A percentile compares a stretch with the other conserved stretches of the same genome.
Conservation (phyloP, 2,329 filamentous ascomycete genomes). For the Pochonia chlamydosporia region DNA sequence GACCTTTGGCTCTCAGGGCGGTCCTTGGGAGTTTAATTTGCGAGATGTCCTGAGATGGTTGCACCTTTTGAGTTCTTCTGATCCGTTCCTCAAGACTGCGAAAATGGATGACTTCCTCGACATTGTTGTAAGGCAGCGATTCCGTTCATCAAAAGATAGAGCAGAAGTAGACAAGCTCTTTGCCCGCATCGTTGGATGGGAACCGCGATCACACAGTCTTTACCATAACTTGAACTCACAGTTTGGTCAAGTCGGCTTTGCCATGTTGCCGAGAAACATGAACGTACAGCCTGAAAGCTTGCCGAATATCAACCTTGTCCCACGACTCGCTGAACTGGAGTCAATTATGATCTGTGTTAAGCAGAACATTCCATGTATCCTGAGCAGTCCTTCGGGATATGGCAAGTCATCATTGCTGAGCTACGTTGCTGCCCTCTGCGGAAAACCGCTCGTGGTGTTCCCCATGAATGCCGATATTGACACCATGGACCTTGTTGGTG, state of each 20-base stretch:
- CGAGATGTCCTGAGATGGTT: conserved; percentile 88
- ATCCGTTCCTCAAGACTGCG: conserved; percentile 55
- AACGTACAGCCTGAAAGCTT: conserved; percentile 46
- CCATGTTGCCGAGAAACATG: conserved; percentile 57
- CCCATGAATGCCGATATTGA: conserved; percentile 93
- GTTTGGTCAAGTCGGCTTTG: conserved; percentile 75
- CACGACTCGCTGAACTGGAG: conserved; percentile 69
- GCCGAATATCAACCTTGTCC: conserved; percentile 43
- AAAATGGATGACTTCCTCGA: conserved; percentile 69
- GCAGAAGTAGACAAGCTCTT: conserved; percentile 62
- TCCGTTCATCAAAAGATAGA: conserved; percentile 68
- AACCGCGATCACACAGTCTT: conserved; percentile 54
- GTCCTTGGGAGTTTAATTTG: conserved; percentile 94
- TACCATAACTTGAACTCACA: conserved; percentile 63
- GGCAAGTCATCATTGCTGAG: conserved; percentile 81
- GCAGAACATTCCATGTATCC: conserved; percentile 80
- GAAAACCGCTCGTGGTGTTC: conserved; percentile 72
- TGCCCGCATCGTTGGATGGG: conserved; percentile 50
- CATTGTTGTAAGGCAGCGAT: conserved; percentile 80
- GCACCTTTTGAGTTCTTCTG: conserved; percentile 48
- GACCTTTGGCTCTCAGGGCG: conserved; percentile 56
- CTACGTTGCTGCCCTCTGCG: conserved; percentile 73
- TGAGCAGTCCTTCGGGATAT: conserved; percentile 78
- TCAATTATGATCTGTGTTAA: conserved; percentile 82
- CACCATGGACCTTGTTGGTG: conserved; percentile 93